Evolutionary conservation across 768 basidiomycete species (phyloP).

Genomic region (Polyporus arcularius): DNA sequence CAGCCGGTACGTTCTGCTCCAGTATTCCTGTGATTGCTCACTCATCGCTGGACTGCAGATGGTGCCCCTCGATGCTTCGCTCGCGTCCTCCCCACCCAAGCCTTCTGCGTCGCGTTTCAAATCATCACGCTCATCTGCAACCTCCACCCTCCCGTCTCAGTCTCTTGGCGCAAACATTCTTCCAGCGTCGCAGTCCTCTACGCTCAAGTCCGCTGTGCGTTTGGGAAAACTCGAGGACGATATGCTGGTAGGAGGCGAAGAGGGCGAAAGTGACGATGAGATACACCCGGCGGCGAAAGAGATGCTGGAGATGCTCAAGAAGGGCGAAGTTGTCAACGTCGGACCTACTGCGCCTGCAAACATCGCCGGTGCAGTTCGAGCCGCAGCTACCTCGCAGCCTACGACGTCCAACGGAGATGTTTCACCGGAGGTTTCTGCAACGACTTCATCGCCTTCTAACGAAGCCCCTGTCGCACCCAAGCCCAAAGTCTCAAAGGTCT

Average conservation of each 20-base stretch:
- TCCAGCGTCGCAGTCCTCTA: slow-evolving; percentile 28
- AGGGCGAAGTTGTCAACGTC: slow-evolving; percentile 33
- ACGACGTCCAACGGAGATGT: slow-evolving; percentile 4
- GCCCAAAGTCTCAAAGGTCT: slow-evolving; percentile 17
- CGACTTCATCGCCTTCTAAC: not conserved
- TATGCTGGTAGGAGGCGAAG: slow-evolving; percentile 30
- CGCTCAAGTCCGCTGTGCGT: slow-evolving; percentile 30
- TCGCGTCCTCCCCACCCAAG: slow-evolving; percentile 42
- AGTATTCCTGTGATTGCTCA: not conserved
- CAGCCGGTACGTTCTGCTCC: slow-evolving; percentile 38
- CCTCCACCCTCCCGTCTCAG: slow-evolving; percentile 26
- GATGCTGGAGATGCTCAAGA: slow-evolving; percentile 29
- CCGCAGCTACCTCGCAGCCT: not conserved
- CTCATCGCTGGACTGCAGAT: slow-evolving; percentile 36
- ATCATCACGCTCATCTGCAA: slow-evolving; percentile 40
- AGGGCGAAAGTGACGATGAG: slow-evolving; percentile 33
- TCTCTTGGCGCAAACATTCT: slow-evolving; percentile 33
- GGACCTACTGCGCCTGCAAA: slow-evolving; percentile 24
- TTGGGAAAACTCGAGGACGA: slow-evolving; percentile 32
- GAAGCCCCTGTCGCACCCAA: not conserved
- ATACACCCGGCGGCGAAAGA: slow-evolving; percentile 24
- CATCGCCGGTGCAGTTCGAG: not conserved
- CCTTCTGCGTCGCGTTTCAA: slow-evolving; percentile 67
- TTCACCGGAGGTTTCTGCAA: not conserved
- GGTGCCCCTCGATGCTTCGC: slow-evolving; percentile 43